phyloP scores from a whole-genome alignment of 768 basidiomycete genomes.

The Pulveroboletus sp. region DNA sequence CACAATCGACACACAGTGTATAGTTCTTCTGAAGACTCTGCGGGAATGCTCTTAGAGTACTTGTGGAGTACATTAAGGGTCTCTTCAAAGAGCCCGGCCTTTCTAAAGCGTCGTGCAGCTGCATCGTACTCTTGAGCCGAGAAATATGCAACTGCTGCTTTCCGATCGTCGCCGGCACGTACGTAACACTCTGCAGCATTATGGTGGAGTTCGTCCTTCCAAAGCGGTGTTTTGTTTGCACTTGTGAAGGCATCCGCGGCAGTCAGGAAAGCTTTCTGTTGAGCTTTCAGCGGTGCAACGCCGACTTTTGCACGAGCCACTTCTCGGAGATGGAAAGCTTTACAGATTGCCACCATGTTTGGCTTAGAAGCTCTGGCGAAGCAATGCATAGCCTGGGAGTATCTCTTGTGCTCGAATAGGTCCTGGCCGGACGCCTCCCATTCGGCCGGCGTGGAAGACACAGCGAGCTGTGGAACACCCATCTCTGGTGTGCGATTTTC shows the following conservation, averaged over 20 bases:
- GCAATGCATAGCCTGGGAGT: constrained; percentile 52
- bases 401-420: constrained; percentile 40
- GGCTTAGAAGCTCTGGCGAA: constrained; percentile 46
- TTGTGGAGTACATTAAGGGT: constrained; percentile 45
- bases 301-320: constrained; percentile 38
- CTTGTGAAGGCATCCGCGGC: constrained; percentile 56
- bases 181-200: constrained; percentile 49
- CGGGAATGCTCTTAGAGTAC: constrained; percentile 32
- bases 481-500: constrained; percentile 47
- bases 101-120: constrained; percentile 49
- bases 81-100: constrained; percentile 49
- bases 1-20: constrained; percentile 43
- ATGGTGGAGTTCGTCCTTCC: constrained; percentile 29
- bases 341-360: constrained; percentile 44
- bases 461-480: constrained; percentile 53
- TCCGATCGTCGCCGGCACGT: constrained; percentile 34
- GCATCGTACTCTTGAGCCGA: constrained; percentile 41
- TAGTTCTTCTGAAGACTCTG: constrained; percentile 35
- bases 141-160: constrained; percentile 46
- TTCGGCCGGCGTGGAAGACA: constrained; percentile 47
- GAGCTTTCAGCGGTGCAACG: constrained; percentile 20
- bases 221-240: constrained; percentile 27
- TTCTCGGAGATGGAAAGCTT: constrained; percentile 55
- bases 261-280: constrained; percentile 36
- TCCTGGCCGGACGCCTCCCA: constrained; percentile 41